A percentile compares a stretch with the other conserved stretches of the same genome.
Conservation (phyloP, 306 rosid species). For the Fragaria ananassa region DNA sequence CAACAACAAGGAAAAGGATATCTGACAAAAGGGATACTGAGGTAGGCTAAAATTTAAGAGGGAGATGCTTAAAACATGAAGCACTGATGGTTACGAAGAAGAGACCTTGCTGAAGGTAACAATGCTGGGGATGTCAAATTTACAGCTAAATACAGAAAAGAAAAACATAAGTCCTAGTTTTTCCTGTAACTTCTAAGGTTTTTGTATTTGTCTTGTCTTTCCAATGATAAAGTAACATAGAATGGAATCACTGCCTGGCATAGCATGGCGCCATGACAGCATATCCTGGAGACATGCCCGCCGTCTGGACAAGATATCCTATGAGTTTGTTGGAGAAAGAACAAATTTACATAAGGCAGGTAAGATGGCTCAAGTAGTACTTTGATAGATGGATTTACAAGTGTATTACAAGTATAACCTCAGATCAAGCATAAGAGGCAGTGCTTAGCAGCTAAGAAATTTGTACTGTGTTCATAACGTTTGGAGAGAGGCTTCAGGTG, state of each 20-base stretch:
- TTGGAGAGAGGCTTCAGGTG: slow-evolving; percentile 48
- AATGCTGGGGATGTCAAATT: slow-evolving; percentile 10
- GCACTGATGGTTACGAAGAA: slow-evolving; percentile 47
- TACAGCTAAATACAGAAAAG: neutral
- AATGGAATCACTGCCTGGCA: neutral
- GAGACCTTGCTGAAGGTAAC: slow-evolving; percentile 36
- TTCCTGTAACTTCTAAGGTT: slow-evolving; percentile 29
- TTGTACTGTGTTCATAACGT: slow-evolving; percentile 29
- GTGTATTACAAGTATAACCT: slow-evolving; percentile 14
- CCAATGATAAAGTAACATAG: neutral
- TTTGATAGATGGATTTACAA: slow-evolving; percentile 18
- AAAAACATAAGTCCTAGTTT: neutral
- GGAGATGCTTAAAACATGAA: neutral
- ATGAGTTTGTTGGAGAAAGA: neutral
- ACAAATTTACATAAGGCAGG: neutral
- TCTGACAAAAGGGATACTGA: slow-evolving; percentile 5
- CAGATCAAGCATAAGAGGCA: neutral
- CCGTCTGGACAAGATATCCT: neutral
- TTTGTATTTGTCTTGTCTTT: slow-evolving; percentile 3
- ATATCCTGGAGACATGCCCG: neutral
- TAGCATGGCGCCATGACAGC: neutral
- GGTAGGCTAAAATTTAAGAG: slow-evolving; percentile 2
- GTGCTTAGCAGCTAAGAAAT: slow-evolving; percentile 4
- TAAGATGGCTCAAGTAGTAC: neutral
- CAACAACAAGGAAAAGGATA: slow-evolving; percentile 21